A percentile compares a stretch with the other conserved stretches of the same genome.
These are phyloP conservation scores for Gynandropsis gynandra DNA, from an alignment of 345 rosid genomes.

Conservation along the genomic window DNA sequence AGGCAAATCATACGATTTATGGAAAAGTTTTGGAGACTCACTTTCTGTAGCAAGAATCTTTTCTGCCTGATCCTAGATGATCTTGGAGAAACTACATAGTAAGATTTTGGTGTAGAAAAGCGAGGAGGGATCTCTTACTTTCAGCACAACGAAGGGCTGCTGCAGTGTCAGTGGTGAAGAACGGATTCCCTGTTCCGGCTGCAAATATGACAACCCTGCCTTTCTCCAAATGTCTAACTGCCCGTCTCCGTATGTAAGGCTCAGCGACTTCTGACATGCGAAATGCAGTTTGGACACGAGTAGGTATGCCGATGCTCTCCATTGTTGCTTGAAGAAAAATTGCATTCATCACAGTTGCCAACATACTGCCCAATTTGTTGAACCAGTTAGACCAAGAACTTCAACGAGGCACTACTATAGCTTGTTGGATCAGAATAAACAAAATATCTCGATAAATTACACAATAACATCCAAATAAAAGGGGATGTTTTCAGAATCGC, in stretches of 20 bases:
- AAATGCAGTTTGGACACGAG: constrained; percentile 91
- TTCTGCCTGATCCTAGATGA: neutral
- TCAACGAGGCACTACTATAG: neutral
- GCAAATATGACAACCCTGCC: constrained; percentile 98
- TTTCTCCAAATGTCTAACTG: constrained; percentile 86
- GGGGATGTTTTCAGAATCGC: neutral
- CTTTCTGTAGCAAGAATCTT: too few species aligned
- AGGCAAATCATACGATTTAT: neutral
- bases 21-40: neutral
- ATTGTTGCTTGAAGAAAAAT: constrained; percentile 93
- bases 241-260: constrained; percentile 86
- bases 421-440: neutral
- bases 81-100: neutral
- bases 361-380: constrained; percentile 46
- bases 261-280: constrained; percentile 97
- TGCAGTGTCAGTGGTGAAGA: constrained; percentile 95
- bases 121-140: constrained; percentile 31
- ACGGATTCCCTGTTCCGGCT: constrained; percentile 94
- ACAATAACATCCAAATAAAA: neutral
- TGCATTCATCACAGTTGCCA: constrained; percentile 98
- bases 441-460: neutral
- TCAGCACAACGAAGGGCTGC: constrained; percentile 97
- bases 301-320: constrained; percentile 95
- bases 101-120: neutral
- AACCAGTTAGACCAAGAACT: constrained; percentile 7